These are phyloP conservation scores for Clonostachys sp. DNA, from an alignment of 2,329 filamentous ascomycete species.

Conservation along the genomic window DNA sequence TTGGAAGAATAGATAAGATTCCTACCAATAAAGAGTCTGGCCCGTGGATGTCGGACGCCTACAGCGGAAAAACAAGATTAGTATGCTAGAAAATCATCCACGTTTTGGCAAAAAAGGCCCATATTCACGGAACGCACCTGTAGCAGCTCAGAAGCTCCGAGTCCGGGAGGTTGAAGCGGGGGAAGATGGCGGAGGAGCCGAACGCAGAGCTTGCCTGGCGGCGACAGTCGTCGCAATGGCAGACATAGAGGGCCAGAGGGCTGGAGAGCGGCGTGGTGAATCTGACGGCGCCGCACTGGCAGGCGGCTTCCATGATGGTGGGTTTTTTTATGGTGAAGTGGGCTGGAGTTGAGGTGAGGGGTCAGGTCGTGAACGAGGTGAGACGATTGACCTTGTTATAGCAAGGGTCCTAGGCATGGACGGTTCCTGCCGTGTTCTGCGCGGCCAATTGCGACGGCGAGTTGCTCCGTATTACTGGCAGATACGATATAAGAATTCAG, in stretches of 20 bases:
- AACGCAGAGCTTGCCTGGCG: slow-evolving; percentile 63
- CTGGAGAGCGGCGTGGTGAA: slow-evolving; percentile 58
- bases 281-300: slow-evolving; percentile 59
- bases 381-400: too few species aligned
- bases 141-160: slow-evolving; percentile 47
- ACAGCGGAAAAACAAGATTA: not conserved
- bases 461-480: too few species aligned
- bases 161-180: slow-evolving; percentile 53
- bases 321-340: not conserved
- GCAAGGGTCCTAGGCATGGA: too few species aligned
- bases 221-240: slow-evolving; percentile 65
- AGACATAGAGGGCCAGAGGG: slow-evolving; percentile 65
- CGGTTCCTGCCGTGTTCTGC: too few species aligned
- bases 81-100: too few species aligned
- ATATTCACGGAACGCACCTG: slow-evolving; percentile 31
- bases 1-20: too few species aligned
- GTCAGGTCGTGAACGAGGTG: not conserved
- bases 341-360: not conserved
- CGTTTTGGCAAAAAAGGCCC: too few species aligned
- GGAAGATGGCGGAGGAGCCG: slow-evolving; percentile 67
- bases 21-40: slow-evolving; percentile 52
- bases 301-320: slow-evolving; percentile 49
- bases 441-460: too few species aligned
- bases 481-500: too few species aligned
- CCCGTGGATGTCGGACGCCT: slow-evolving; percentile 55